Evolutionary conservation across 2,329 filamentous ascomycete species (phyloP).

Genomic region (Dactylella cylindrospora): DNA sequence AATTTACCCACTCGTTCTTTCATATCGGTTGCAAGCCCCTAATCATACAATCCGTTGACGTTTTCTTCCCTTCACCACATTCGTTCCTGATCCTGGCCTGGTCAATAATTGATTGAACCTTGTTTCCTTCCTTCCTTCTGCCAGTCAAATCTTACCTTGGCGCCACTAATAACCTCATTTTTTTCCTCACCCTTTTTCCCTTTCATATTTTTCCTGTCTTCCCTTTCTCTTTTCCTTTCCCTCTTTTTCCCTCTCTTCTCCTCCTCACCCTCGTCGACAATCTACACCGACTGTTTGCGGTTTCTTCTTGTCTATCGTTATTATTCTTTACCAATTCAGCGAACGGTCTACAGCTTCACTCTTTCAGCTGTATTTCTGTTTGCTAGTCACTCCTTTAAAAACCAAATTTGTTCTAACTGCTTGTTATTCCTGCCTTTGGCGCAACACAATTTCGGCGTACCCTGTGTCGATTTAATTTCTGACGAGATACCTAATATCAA

Average conservation of each 20-base stretch:
- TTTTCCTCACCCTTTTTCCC: constrained; percentile 46
- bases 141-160: constrained; percentile 18
- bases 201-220: constrained; percentile 50
- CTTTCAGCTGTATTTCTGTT: constrained; percentile 50
- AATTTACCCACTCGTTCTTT: constrained; percentile 45
- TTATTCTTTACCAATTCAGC: constrained; percentile 49
- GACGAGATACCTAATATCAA: too few species aligned
- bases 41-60: constrained; percentile 40
- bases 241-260: constrained; percentile 45
- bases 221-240: constrained; percentile 50
- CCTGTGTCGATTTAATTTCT: constrained; percentile 32
- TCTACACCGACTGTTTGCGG: constrained; percentile 46
- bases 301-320: constrained; percentile 45
- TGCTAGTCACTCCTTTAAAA: constrained; percentile 49
- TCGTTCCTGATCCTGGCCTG: constrained; percentile 19
- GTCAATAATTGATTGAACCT: constrained; percentile 46
- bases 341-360: constrained; percentile 48
- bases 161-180: constrained; percentile 48
- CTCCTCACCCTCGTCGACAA: constrained; percentile 43
- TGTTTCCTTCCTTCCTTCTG: constrained; percentile 42
- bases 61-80: constrained; percentile 12
- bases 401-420: constrained; percentile 2
- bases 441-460: too few species aligned
- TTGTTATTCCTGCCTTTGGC: too few species aligned
- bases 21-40: constrained; percentile 43